Conservation (phyloP, 2,329 filamentous ascomycete genomes). For the Apiospora sp. region DNA sequence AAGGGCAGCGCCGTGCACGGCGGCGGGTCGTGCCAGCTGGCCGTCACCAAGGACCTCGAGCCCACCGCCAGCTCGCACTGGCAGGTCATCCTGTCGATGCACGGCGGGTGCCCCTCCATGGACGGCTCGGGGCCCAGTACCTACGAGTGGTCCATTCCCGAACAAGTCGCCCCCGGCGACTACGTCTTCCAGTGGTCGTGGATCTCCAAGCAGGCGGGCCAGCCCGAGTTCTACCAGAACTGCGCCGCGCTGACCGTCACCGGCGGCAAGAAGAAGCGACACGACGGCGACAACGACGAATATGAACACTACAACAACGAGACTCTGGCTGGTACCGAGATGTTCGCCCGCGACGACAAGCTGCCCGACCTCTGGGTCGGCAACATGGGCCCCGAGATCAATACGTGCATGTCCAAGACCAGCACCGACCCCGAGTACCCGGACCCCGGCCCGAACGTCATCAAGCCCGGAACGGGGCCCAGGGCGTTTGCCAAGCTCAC, state of each 20-base stretch:
- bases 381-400: conserved; percentile 61
- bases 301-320: conserved; percentile 23
- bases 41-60: conserved; percentile 67
- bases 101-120: conserved; percentile 71
- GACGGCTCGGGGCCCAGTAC: conserved; percentile 49
- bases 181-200: conserved; percentile 78
- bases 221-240: conserved; percentile 68
- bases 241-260: conserved; percentile 71
- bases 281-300: conserved; percentile 51
- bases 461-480: conserved; percentile 51
- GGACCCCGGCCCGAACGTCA: conserved; percentile 64
- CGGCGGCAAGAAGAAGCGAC: conserved; percentile 36
- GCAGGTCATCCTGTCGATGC: conserved; percentile 75
- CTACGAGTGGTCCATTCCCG: conserved; percentile 68
- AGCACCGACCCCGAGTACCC: conserved; percentile 66
- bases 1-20: conserved; percentile 71
- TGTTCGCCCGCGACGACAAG: conserved; percentile 72
- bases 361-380: conserved; percentile 81
- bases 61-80: conserved; percentile 56
- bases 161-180: conserved; percentile 66
- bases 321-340: conserved; percentile 58
- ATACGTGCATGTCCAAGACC: conserved; percentile 62
- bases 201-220: conserved; percentile 73
- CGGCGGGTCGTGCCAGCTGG: conserved; percentile 78
- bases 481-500: conserved; percentile 26